Evolutionary conservation across 1,139 yeast species (phyloP), one percentile per base, ranked within the genome.

Genomic region (Geotrichum restrictum): DNA sequence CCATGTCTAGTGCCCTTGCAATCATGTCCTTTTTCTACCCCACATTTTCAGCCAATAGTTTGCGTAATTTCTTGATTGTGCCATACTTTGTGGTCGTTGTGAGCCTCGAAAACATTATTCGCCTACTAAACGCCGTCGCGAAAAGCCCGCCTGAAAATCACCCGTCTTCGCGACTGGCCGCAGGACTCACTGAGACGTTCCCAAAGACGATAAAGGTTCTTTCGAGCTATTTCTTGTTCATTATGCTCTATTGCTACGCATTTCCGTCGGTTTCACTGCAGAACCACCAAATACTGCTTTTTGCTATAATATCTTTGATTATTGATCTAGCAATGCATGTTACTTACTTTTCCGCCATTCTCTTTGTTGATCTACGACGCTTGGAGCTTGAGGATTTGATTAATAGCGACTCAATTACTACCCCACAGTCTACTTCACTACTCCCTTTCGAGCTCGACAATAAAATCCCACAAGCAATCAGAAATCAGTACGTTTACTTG

Each of bases 361-460:
- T 86, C 18, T 75, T 83, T 31, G 77, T 87, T 44, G 95, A 88
- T 68, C 70, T 83, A 45, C 77, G 81, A 45, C 74, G 88, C 52
- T 67, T 77, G 39, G 89, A 84, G 60, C 71, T 84, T 19, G 78
- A 79, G 8, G 88, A 82, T 56, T 65, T 81, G 33, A 32, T 40
- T n/a, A 37, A 43, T 18, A 22, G 42, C 10, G 45, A 43, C 27
- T 31, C 36, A 29, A 74, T 56, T 68, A 29, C 49, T 3, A 34
- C 36, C 14, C 16, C 37, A 6, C 29, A 36, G 10, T 8, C 16
- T 11, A 32, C 5, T 22, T n/a, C 48, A n/a, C 24, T 32, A 8
- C 18, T 14, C 8, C 29, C 27, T 41, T n/a, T 41, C 14, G 73
- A 58, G 79, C 75, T 55, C 78, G 45, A 22, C 3, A 29, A 29